These are phyloP conservation scores for Cordyceps fumosorosea DNA, from an alignment of 2,329 filamentous ascomycete species.

Conservation along the genomic window DNA sequence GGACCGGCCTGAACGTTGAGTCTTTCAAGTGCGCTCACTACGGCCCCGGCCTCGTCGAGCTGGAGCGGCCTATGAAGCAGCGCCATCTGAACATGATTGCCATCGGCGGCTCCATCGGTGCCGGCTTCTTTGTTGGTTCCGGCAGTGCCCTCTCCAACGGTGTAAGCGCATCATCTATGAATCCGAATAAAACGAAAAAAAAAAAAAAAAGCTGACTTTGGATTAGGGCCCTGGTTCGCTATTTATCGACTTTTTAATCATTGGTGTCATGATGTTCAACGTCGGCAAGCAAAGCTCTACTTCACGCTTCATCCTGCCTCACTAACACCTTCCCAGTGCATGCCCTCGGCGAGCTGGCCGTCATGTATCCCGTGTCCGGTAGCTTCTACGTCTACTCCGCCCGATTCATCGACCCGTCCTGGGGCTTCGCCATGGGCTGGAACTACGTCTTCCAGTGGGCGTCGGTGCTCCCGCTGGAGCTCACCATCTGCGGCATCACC, in stretches of 20 bases:
- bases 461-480: slow-evolving; percentile 42
- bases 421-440: slow-evolving; percentile 49
- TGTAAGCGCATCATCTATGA: slow-evolving; percentile 22
- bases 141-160: slow-evolving; percentile 43
- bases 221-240: slow-evolving; percentile 36
- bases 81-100: slow-evolving; percentile 55
- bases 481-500: slow-evolving; percentile 45
- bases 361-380: slow-evolving; percentile 56
- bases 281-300: slow-evolving; percentile 29
- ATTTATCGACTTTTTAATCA: slow-evolving; percentile 45
- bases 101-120: slow-evolving; percentile 50
- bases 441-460: slow-evolving; percentile 44
- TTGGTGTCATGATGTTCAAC: slow-evolving; percentile 55
- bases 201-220: neutral
- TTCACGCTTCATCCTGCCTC: neutral
- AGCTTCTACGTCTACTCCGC: slow-evolving; percentile 57
- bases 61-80: slow-evolving; percentile 41
- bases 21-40: slow-evolving; percentile 33
- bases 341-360: slow-evolving; percentile 54
- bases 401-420: slow-evolving; percentile 56
- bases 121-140: slow-evolving; percentile 56
- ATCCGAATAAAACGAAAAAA: neutral
- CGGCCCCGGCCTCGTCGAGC: slow-evolving; percentile 27
- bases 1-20: slow-evolving; percentile 31
- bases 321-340: slow-evolving; percentile 34